phyloP scores from a whole-genome alignment of 805 yeast species.

The Pichia thaimueangensis region DNA sequence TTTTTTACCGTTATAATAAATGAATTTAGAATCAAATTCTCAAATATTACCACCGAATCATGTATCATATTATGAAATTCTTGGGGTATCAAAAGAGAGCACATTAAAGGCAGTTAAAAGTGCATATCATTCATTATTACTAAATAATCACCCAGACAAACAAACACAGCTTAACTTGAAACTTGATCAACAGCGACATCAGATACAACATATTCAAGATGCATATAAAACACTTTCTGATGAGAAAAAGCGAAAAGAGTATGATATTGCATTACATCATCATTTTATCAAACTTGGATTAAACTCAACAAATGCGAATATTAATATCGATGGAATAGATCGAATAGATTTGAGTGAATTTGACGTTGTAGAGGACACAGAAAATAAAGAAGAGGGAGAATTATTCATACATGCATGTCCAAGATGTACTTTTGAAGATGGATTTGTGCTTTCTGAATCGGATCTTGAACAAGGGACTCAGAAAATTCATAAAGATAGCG shows the following conservation, averaged over 20 bases:
- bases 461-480: conserved; percentile 50
- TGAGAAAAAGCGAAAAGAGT: conserved; percentile 34
- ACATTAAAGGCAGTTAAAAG: conserved; percentile 39
- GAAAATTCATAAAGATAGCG: conserved; percentile 34
- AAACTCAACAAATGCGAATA: conserved; percentile 64
- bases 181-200: neutral
- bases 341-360: conserved; percentile 12
- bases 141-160: conserved; percentile 80
- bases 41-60: conserved; percentile 10
- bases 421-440: conserved; percentile 40
- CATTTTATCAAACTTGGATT: conserved; percentile 32
- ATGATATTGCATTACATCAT: conserved; percentile 43
- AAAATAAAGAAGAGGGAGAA: conserved; percentile 3
- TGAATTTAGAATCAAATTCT: too few relatives aligned
- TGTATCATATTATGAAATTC: conserved; percentile 45
- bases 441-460: conserved; percentile 54
- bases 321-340: conserved; percentile 24
- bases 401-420: conserved; percentile 41
- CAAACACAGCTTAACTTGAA: neutral
- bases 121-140: conserved; percentile 58
- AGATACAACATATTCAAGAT: conserved; percentile 39
- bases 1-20: too few relatives aligned
- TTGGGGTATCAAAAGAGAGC: conserved; percentile 43
- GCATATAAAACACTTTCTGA: conserved; percentile 60
- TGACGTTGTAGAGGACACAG: conserved; percentile 50